Base-by-base conservation (phyloP, 345 rosid genomes). In the Eucalyptus fibrosa region DNA sequence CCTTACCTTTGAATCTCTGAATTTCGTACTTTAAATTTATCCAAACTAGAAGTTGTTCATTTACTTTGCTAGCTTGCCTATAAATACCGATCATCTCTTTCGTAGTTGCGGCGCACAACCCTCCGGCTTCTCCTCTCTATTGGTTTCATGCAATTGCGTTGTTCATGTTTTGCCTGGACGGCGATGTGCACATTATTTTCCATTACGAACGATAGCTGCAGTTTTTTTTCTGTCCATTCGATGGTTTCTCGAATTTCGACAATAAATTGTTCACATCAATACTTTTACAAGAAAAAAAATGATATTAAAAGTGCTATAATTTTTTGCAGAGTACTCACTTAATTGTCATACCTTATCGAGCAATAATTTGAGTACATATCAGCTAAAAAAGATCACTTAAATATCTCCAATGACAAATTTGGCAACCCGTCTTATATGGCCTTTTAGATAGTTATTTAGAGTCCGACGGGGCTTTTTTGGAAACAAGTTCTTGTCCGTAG, bases 381-480 rank as follows among this genome's bases (percentile, higher is more conserved):
- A 9, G 8, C 15, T 0, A 28, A 60, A 28, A 60, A 60, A 2
- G 34, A 30, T 6, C 1, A 28, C 17, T 62, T 12, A 30, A 62
- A n/a, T 62, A 13, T 14, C 34, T 62, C 32, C 1, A 0, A 6
- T 1, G 32, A 4, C 0, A 62, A 62, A 30, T 62, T 28, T 14
- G 0, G 32, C 32, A 12, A 60, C 67, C 1, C 7, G 9, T 28
- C 67, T 26, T 60, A 60, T 60, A 6, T 60, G 69, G 16, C 62
- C 8, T 28, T 28, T 0, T 59, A 59, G n/a, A 12, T 0, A 26
- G 5, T 24, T 24, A 26, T 26, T 12, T 26, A 24, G 65, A 59
- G 30, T 24, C 30, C 1, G n/a, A 59, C 65, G n/a, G 28, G n/a
- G 65, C 65, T 10, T 59, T 24, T 59, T 5, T 4, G 16, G 32